Conservation (phyloP, 441 rosid species). For the Aleurites moluccanus region DNA sequence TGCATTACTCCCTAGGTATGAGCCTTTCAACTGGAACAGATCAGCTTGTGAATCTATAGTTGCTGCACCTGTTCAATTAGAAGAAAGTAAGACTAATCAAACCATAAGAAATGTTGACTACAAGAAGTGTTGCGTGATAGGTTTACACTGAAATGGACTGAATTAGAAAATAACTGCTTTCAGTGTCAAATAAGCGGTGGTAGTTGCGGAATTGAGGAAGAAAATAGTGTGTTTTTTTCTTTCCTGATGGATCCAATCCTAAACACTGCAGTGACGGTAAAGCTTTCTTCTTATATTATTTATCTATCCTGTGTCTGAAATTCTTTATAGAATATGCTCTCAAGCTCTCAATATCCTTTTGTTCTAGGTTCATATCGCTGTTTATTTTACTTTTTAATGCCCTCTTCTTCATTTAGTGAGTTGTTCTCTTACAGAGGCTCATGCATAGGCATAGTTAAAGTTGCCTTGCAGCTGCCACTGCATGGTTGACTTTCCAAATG, state of each 20-base stretch:
- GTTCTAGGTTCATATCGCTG: too few relatives aligned
- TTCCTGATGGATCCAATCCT: slow-evolving; percentile 23
- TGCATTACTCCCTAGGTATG: slow-evolving; percentile 23
- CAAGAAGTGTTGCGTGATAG: slow-evolving; percentile 16
- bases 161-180: slow-evolving; percentile 20
- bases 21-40: slow-evolving; percentile 15
- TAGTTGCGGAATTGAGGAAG: slow-evolving; percentile 31
- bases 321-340: too few relatives aligned
- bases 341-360: too few relatives aligned
- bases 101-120: slow-evolving; percentile 17
- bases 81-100: slow-evolving; percentile 4
- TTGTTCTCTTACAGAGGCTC: too few relatives aligned
- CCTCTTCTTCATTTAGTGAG: too few relatives aligned
- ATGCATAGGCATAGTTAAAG: too few relatives aligned
- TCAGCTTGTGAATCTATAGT: slow-evolving; percentile 21
- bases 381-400: too few relatives aligned
- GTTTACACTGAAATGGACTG: slow-evolving; percentile 32
- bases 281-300: too few relatives aligned
- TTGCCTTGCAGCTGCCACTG: too few relatives aligned
- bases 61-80: slow-evolving; percentile 28
- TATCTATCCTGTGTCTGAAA: not conserved
- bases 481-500: too few relatives aligned
- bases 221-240: slow-evolving; percentile 28
- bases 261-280: slow-evolving; percentile 27
- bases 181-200: slow-evolving; percentile 33